Conservation (phyloP, 306 rosid genomes). For the Sindora glabra region DNA sequence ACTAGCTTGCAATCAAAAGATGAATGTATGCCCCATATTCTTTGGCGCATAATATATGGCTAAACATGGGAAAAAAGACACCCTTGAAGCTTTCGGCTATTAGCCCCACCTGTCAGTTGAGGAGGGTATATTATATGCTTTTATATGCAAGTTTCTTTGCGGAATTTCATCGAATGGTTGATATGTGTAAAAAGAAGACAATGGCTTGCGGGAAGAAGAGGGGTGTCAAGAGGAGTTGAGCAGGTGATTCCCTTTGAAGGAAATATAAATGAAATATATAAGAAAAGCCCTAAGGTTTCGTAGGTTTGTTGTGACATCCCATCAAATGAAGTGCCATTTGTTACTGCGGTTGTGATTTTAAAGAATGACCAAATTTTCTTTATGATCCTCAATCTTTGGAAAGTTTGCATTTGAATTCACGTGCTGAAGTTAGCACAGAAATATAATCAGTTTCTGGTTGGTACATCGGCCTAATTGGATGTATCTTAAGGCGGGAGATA, state of each 20-base stretch:
- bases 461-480: background rate
- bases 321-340: slow-evolving; percentile 31
- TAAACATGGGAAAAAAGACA: background rate
- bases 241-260: slow-evolving; percentile 47
- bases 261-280: slow-evolving; percentile 26
- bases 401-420: slow-evolving; percentile 10
- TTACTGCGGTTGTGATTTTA: slow-evolving; percentile 18
- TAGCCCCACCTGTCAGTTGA: background rate
- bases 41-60: no score
- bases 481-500: slow-evolving; percentile 16
- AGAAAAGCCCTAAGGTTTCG: slow-evolving; percentile 2
- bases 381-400: slow-evolving; percentile 7
- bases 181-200: slow-evolving; percentile 13
- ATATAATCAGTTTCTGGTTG: slow-evolving; percentile 13
- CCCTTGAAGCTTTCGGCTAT: slow-evolving; percentile 16
- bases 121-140: slow-evolving; percentile 6
- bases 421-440: slow-evolving; percentile 25
- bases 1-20: slow-evolving; percentile 6
- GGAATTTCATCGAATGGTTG: slow-evolving; percentile 1
- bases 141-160: slow-evolving; percentile 7
- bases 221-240: slow-evolving; percentile 11
- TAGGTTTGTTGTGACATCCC: slow-evolving; percentile 43
- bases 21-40: background rate
- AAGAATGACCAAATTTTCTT: background rate
- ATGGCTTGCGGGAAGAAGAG: slow-evolving; percentile 1